Base-by-base conservation (phyloP, 257 asterid genomes). In the Eustoma russellianum region DNA sequence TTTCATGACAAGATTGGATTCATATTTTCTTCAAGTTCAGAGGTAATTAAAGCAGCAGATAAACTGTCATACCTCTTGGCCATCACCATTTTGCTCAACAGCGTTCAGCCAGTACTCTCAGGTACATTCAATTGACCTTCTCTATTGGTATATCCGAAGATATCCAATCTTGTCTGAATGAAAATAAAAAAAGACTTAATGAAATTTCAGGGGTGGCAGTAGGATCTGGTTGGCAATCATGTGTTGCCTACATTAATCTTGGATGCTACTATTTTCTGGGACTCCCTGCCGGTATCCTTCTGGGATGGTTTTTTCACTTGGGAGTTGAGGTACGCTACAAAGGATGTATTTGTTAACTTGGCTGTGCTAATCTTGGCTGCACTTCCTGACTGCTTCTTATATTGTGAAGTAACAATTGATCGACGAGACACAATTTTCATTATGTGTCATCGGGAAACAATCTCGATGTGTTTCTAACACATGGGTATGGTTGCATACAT, bases 201-300 rank as follows among this genome's bases (percentile, higher is more conserved):
- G 34, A 2, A 38, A 49, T 50, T 5, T 2, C 6, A 73, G 78
- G 82, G 18, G 78, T 73, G 28, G 78, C 82, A 19, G 60, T 79
- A 9, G 82, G 86, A 33, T 70, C 73, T 0, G 80, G 86, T 35
- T 75, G 83, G 86, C 86, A 79, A 53, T 35, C 74, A 9, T 55
- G 18, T 6, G 78, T 65, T 44, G 86, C 86, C 16, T 79, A 59
- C 15, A 67, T 76, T 6, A 79, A 79, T 59, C 41, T 73, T 0
- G 78, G 59, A 6, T 64, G 78, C 8, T 79, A 79, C 35, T 79
- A 79, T 53, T 9, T 79, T 17, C 34, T 76, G 16, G 83, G 83
- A 34, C 61, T 76, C 47, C 83, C 83, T 0, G 35, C 72, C 3
- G 84, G 78, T 28, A 52, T 66, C 15, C 33, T 54, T 3, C 66